Evolutionary conservation across 257 asterid species (phyloP), one percentile per base, ranked within the genome.

Genomic region (Phtheirospermum japonicum): DNA sequence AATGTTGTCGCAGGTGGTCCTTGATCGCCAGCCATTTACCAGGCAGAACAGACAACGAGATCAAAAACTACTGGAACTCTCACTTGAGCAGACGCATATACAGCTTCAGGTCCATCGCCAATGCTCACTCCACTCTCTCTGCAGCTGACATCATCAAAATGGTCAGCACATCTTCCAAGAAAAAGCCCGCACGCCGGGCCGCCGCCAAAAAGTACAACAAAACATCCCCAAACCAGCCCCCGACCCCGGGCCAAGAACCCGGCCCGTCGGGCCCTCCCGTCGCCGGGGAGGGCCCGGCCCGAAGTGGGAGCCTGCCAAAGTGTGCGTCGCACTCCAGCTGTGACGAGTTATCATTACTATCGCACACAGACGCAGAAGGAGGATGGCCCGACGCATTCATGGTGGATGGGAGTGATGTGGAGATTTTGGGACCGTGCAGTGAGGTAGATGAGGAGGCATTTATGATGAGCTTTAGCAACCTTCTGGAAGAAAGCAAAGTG

Each of bases 31-130:
- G 87, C 73, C 76, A 73, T 30, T 75, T 85, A 26, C 83, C 85
- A 0, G 93, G 89, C 16, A 69, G 93, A 70, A 85, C 86, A 4
- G 93, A 82, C 64, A 85, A 85, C 43, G 89, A 82, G 55, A 78
- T 82, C 9, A 82, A 82, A 67, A 85, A 85, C 57, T 82, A 80
- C 37, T 85, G 89, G 93, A 85, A 79, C 69, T 79, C 93, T 40
- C 83, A 82, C 7, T 71, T 82, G 26, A 82, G 85, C 52, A 39
- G 84, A 23, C 79, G 59, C 57, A 66, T 69, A 0, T 82, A 78
- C 71, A 71, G 77, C 48, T 82, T 75, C 50, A 62, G 78, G 43
- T 76, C 71, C 57, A 16, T 37, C 13, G 31, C 49, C 56, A 67
- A 37, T n/a, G 23, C 53, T 54, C 68, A 42, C 13, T 34, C 76